A percentile compares a stretch with the other conserved stretches of the same genome.
Evolutionary conservation across 345 rosid genomes (phyloP).

Genomic region (Arabis hirsuta): DNA sequence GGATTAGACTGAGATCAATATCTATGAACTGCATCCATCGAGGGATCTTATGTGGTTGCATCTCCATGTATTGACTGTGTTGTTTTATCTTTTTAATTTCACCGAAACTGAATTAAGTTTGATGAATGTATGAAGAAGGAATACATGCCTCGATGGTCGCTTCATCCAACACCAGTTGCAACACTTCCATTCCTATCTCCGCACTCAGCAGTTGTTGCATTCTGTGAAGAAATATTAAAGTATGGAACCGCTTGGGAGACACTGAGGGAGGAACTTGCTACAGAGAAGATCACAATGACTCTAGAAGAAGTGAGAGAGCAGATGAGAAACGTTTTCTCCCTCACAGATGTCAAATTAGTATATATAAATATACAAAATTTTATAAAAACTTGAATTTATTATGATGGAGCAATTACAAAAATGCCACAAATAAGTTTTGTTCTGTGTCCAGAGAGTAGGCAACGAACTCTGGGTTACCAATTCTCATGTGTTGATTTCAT

Average conservation of each 20-base stretch:
- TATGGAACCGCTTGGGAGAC: slow-evolving; percentile 99
- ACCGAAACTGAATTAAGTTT: slow-evolving; percentile 3
- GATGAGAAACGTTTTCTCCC: slow-evolving; percentile 89
- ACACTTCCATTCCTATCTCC: slow-evolving; percentile 97
- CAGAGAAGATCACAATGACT: slow-evolving; percentile 70
- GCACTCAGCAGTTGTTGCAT: slow-evolving; percentile 98
- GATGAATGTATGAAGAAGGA: slow-evolving; percentile 61
- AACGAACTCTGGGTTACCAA: too few species aligned
- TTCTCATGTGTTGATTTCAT: too few species aligned
- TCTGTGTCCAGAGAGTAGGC: too few species aligned
- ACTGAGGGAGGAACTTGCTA: slow-evolving; percentile 87
- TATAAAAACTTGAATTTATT: too few species aligned
- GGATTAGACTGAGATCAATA: too few species aligned
- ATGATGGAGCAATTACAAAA: too few species aligned
- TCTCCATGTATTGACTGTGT: too few species aligned
- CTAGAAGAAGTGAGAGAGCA: slow-evolving; percentile 92
- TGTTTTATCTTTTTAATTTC: neutral
- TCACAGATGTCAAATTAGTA: slow-evolving; percentile 75
- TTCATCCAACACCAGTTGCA: slow-evolving; percentile 95
- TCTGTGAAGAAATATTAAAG: slow-evolving; percentile 93
- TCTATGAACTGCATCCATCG: too few species aligned
- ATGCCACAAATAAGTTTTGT: too few species aligned
- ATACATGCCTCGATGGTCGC: slow-evolving; percentile 99
- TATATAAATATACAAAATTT: too few species aligned
- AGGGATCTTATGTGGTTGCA: too few species aligned